A percentile compares a stretch with the other conserved stretches of the same genome.
Evolutionary conservation across 2,329 filamentous ascomycete genomes (phyloP).

Genomic region (Fusarium armeniacum): DNA sequence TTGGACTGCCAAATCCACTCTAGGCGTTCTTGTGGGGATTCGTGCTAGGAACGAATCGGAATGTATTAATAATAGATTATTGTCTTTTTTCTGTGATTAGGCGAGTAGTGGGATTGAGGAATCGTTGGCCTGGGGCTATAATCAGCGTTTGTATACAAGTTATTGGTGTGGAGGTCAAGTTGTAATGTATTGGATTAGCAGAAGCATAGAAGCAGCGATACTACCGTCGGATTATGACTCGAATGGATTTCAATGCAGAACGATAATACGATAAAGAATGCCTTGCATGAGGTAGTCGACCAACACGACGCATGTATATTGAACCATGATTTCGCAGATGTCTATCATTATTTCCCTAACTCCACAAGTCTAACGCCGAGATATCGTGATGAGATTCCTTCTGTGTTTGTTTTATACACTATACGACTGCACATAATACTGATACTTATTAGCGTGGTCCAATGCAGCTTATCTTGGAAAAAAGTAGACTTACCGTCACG

Average conservation of each 20-base stretch:
- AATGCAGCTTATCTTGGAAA: conserved; percentile 12
- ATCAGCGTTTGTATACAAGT: conserved; percentile 33
- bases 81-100: conserved; percentile 42
- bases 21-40: conserved; percentile 43
- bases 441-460: conserved; percentile 42
- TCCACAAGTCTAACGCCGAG: conserved; percentile 33
- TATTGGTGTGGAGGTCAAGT: conserved; percentile 30
- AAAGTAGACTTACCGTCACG: conserved; percentile 70
- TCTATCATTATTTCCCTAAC: conserved; percentile 22
- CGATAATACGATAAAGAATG: conserved; percentile 42
- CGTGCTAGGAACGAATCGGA: conserved; percentile 36
- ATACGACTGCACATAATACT: conserved; percentile 63
- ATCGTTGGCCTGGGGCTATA: conserved; percentile 32
- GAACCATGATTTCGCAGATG: background rate
- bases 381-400: conserved; percentile 1
- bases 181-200: conserved; percentile 41
- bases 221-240: conserved; percentile 27
- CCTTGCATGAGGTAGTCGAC: conserved; percentile 10
- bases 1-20: conserved; percentile 20
- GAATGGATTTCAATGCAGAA: conserved; percentile 26
- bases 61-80: conserved; percentile 48
- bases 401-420: conserved; percentile 47
- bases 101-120: conserved; percentile 20
- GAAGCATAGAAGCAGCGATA: conserved; percentile 40
- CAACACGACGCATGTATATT: background rate